A percentile compares a stretch with the other conserved stretches of the same genome.
Evolutionary conservation across 1,139 yeast genomes (phyloP).

Genomic region (Meyerozyma smithsonii): DNA sequence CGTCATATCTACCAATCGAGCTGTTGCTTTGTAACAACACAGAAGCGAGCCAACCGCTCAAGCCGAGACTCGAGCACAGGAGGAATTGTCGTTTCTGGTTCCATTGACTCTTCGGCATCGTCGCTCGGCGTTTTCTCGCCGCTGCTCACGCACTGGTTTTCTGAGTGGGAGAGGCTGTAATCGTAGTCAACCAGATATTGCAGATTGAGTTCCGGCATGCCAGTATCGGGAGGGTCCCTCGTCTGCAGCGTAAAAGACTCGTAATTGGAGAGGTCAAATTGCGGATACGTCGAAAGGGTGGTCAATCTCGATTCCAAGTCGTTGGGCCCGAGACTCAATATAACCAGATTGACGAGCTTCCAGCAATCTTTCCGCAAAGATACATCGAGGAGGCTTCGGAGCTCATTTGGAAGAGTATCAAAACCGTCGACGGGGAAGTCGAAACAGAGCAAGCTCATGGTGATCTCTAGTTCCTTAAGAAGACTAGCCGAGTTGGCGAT

Average conservation of each 20-base stretch:
- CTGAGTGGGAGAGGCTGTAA: not conserved
- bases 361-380: slow-evolving; percentile 56
- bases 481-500: slow-evolving; percentile 47
- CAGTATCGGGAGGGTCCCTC: not conserved
- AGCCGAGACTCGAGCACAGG: not conserved
- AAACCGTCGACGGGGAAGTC: slow-evolving; percentile 32
- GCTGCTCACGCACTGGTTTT: not conserved
- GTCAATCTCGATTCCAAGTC: slow-evolving; percentile 5
- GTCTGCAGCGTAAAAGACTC: not conserved
- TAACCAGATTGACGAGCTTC: slow-evolving; percentile 51
- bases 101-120: not conserved
- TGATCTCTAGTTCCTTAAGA: slow-evolving; percentile 60
- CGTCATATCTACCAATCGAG: not conserved
- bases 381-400: slow-evolving; percentile 47
- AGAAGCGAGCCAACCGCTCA: not conserved
- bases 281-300: slow-evolving; percentile 3
- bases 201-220: not conserved
- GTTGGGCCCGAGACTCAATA: slow-evolving; percentile 24
- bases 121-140: not conserved
- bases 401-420: slow-evolving; percentile 46
- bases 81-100: not conserved
- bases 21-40: not conserved
- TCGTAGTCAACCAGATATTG: not conserved
- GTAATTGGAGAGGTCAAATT: slow-evolving; percentile 1
- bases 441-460: slow-evolving; percentile 67